Conservation (phyloP, 2,329 filamentous ascomycete genomes). For the Phyllosticta citriasiana region DNA sequence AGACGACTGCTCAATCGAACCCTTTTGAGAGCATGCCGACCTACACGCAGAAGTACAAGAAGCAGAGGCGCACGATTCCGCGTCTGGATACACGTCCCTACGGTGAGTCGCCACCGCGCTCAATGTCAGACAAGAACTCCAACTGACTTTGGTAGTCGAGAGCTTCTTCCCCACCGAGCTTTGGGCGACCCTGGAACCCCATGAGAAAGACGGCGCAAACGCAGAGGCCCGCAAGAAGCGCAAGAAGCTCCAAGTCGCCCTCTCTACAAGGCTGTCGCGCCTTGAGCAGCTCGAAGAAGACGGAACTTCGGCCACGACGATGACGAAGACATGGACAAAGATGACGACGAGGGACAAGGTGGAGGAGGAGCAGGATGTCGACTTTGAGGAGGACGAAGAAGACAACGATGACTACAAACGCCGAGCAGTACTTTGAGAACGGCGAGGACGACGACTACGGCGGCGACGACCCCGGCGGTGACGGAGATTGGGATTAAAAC, state of each 20-base stretch:
- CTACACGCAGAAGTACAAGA: constrained; percentile 49
- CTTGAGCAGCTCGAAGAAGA: constrained; percentile 24
- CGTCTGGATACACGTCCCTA: constrained; percentile 45
- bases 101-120: constrained; percentile 32
- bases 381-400: constrained; percentile 51
- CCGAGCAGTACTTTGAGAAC: constrained; percentile 54
- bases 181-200: constrained; percentile 43
- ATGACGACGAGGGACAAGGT: constrained; percentile 28
- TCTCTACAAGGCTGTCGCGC: constrained; percentile 26
- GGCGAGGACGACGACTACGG: constrained; percentile 48
- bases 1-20: constrained; percentile 37
- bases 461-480: constrained; percentile 42
- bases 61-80: constrained; percentile 45
- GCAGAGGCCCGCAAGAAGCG: constrained; percentile 19
- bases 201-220: constrained; percentile 9
- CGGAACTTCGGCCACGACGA: constrained; percentile 20
- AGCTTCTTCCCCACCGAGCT: constrained; percentile 51
- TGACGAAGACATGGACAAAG: constrained; percentile 27
- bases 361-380: constrained; percentile 42
- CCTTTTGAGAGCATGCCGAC: constrained; percentile 53
- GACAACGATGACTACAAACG: constrained; percentile 56
- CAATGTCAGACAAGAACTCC: neutral
- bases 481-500: constrained; percentile 19
- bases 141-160: constrained; percentile 34
- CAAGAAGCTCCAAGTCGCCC: constrained; percentile 24